A percentile compares a stretch with the other conserved stretches of the same genome.
phyloP scores from a whole-genome alignment of 305 asterid species.

The Fraxinus ornus region DNA sequence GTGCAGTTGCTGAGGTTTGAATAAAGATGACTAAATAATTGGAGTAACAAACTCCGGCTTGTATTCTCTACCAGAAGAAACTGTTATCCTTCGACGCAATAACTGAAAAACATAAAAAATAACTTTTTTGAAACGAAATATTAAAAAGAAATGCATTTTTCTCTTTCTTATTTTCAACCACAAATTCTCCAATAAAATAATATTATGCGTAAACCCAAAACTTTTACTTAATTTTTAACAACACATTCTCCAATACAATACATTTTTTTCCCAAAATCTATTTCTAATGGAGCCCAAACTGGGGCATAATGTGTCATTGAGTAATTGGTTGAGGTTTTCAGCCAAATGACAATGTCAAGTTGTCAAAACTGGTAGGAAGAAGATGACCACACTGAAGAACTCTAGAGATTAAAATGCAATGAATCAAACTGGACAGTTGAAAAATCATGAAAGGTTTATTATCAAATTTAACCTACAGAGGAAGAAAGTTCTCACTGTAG shows the following conservation, averaged over 20 bases:
- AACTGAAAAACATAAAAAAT: not conserved
- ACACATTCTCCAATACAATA: too few species aligned
- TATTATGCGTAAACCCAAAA: too few species aligned
- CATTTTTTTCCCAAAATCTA: too few species aligned
- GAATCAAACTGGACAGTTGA: not conserved
- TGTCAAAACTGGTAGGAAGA: not conserved
- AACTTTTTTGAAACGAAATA: not conserved
- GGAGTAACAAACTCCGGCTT: not conserved
- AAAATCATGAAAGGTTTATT: not conserved
- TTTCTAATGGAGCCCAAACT: too few species aligned
- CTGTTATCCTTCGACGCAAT: not conserved
- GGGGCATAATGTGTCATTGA: not conserved
- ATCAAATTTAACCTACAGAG: not conserved
- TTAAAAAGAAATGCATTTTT: not conserved
- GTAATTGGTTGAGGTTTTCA: not conserved
- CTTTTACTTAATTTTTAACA: too few species aligned
- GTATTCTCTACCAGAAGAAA: slow-evolving; percentile 5
- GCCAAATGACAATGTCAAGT: not conserved
- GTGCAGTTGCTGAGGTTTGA: slow-evolving; percentile 10
- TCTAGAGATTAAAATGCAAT: not conserved
- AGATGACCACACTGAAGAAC: not conserved
- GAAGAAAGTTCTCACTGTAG: not conserved
- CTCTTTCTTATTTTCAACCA: too few species aligned
- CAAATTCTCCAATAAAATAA: too few species aligned
- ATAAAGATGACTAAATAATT: not conserved